Evolutionary conservation across 2,329 filamentous ascomycete genomes (phyloP).

Genomic region (Cephalotrichum gorgonifer): DNA sequence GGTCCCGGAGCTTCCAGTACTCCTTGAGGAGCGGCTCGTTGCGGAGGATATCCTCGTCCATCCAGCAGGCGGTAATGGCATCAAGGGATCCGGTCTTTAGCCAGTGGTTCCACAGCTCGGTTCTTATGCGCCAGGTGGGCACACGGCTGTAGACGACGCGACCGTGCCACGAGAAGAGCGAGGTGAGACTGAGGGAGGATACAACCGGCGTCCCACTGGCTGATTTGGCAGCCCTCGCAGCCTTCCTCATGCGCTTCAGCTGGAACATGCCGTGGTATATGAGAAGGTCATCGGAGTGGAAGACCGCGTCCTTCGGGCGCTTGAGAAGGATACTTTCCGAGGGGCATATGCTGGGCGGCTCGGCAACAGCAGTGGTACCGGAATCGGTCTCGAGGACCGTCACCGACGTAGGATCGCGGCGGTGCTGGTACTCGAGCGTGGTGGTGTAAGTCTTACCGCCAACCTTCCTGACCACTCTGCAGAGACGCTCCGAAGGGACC

Average conservation of each 20-base stretch:
- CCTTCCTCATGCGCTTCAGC: conserved; percentile 14
- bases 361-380: conserved; percentile 12
- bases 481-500: conserved; percentile 23
- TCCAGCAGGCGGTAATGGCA: conserved; percentile 35
- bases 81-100: conserved; percentile 33
- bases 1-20: conserved; percentile 34
- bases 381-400: conserved; percentile 17
- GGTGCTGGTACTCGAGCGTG: conserved; percentile 21
- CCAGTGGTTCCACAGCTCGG: conserved; percentile 38
- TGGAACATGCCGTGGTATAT: conserved; percentile 19
- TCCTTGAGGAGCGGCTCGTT: conserved; percentile 29
- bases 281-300: conserved; percentile 23
- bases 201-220: neutral
- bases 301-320: conserved; percentile 17
- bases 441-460: conserved; percentile 17
- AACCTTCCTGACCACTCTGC: conserved; percentile 19
- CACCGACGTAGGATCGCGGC: conserved; percentile 22
- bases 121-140: conserved; percentile 36
- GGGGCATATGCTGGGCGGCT: conserved; percentile 15
- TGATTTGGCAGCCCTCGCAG: conserved; percentile 8
- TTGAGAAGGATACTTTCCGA: conserved; percentile 17
- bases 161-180: conserved; percentile 14
- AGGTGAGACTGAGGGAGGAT: conserved; percentile 8
- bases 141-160: conserved; percentile 20
- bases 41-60: conserved; percentile 37